phyloP scores from a whole-genome alignment of 176 grass and related monocot species.

The Aegilops longissima region DNA sequence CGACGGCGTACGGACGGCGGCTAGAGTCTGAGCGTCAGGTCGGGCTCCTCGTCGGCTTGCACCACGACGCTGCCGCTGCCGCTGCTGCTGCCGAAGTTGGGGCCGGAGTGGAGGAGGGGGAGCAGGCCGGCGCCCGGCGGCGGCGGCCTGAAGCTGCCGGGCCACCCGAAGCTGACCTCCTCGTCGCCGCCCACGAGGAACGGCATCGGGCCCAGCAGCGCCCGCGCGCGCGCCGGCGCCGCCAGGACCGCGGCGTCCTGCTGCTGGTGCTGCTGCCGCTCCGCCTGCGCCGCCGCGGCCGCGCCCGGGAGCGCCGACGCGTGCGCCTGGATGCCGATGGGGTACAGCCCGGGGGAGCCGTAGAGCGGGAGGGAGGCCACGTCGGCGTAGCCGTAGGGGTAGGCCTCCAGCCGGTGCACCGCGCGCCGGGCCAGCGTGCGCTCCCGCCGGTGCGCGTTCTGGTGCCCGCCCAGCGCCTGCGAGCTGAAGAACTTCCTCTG shows the following conservation, averaged over 20 bases:
- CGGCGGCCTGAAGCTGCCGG: slow-evolving; percentile 49
- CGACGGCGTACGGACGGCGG: neutral
- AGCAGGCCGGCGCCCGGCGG: neutral
- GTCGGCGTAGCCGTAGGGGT: slow-evolving; percentile 49
- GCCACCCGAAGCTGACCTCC: slow-evolving; percentile 54
- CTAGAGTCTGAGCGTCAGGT: slow-evolving; percentile 73
- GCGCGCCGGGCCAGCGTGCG: slow-evolving; percentile 52
- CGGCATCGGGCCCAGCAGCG: slow-evolving; percentile 54
- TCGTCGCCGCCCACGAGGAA: slow-evolving; percentile 51
- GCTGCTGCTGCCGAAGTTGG: slow-evolving; percentile 3
- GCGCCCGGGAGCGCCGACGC: slow-evolving; percentile 38
- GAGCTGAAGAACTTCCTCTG: slow-evolving; percentile 87
- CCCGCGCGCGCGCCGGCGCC: slow-evolving; percentile 32
- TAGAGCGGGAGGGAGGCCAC: slow-evolving; percentile 71
- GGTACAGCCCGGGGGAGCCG: slow-evolving; percentile 45
- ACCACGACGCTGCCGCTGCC: slow-evolving; percentile 8
- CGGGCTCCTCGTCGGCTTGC: slow-evolving; percentile 58
- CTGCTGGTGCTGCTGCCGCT: neutral
- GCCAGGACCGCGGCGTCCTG: neutral
- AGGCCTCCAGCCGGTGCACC: slow-evolving; percentile 38
- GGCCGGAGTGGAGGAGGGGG: slow-evolving; percentile 11
- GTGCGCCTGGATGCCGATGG: slow-evolving; percentile 68
- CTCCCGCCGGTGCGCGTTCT: slow-evolving; percentile 74
- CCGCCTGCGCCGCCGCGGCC: neutral
- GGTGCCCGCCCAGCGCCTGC: slow-evolving; percentile 77